phyloP scores from a whole-genome alignment of 139 green algal species.

The Picocystis salinarum region DNA sequence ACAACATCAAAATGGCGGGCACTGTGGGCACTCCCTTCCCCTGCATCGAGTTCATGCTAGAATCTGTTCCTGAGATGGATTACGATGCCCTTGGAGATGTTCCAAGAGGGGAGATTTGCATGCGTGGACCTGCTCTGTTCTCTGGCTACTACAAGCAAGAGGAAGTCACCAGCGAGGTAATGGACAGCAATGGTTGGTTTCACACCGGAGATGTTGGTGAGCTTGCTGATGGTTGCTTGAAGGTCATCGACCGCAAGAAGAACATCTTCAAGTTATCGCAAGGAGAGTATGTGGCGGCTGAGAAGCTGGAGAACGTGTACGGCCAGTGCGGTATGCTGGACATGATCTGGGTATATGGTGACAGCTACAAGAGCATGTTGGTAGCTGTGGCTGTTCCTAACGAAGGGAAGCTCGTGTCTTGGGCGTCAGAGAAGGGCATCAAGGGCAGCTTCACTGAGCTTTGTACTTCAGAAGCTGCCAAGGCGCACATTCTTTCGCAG shows the following conservation, averaged over 20 bases:
- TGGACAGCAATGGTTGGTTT: constrained; percentile 83
- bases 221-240: constrained; percentile 48
- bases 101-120: constrained; percentile 66
- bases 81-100: constrained; percentile 63
- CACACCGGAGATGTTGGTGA: constrained; percentile 89
- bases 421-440: constrained; percentile 28
- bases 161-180: constrained; percentile 45
- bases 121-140: constrained; percentile 63
- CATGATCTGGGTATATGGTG: constrained; percentile 81
- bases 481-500: constrained; percentile 19
- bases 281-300: constrained; percentile 89
- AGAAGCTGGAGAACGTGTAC: constrained; percentile 83
- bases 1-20: constrained; percentile 15
- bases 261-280: constrained; percentile 99
- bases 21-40: constrained; percentile 66
- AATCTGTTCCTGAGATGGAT: constrained; percentile 89
- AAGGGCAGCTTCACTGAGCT: constrained; percentile 10
- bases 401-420: constrained; percentile 35
- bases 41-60: constrained; percentile 46
- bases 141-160: constrained; percentile 84
- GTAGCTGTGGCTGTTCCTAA: constrained; percentile 85
- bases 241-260: constrained; percentile 93
- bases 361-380: constrained; percentile 70
- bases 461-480: constrained; percentile 13
- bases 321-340: constrained; percentile 60